Conservation (phyloP, 2,329 filamentous ascomycete species). For the Fusarium xylarioides region DNA sequence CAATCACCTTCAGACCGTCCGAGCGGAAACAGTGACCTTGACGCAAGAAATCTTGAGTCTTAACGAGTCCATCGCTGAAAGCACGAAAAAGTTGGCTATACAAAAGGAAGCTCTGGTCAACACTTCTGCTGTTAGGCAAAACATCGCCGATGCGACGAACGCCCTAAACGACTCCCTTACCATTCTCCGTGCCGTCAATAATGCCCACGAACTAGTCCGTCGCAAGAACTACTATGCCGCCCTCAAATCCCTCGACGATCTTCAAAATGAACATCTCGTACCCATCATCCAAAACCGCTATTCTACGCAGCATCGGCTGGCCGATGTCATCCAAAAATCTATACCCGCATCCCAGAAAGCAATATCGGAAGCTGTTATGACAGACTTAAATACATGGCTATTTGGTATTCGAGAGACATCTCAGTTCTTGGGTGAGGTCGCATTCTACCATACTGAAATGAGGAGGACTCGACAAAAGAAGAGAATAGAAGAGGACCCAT, state of each 20-base stretch:
- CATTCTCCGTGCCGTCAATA: constrained; percentile 90
- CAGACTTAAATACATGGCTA: constrained; percentile 95
- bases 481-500: constrained; percentile 77
- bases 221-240: constrained; percentile 97
- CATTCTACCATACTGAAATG: constrained; percentile 94
- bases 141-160: constrained; percentile 91
- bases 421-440: constrained; percentile 93
- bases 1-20: constrained; percentile 90
- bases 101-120: constrained; percentile 96
- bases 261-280: constrained; percentile 92
- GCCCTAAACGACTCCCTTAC: constrained; percentile 91
- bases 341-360: constrained; percentile 91
- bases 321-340: constrained; percentile 94
- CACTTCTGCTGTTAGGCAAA: constrained; percentile 89
- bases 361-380: constrained; percentile 97
- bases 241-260: constrained; percentile 89
- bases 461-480: constrained; percentile 85
- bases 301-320: constrained; percentile 92
- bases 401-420: constrained; percentile 95
- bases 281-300: constrained; percentile 80
- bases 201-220: constrained; percentile 88
- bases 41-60: constrained; percentile 91
- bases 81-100: constrained; percentile 91
- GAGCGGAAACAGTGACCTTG: constrained; percentile 87
- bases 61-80: constrained; percentile 93